A percentile compares a stretch with the other conserved stretches of the same genome.
Evolutionary conservation across 352 stramenopile genomes (phyloP).

Genomic region (Phytophthora meadii): DNA sequence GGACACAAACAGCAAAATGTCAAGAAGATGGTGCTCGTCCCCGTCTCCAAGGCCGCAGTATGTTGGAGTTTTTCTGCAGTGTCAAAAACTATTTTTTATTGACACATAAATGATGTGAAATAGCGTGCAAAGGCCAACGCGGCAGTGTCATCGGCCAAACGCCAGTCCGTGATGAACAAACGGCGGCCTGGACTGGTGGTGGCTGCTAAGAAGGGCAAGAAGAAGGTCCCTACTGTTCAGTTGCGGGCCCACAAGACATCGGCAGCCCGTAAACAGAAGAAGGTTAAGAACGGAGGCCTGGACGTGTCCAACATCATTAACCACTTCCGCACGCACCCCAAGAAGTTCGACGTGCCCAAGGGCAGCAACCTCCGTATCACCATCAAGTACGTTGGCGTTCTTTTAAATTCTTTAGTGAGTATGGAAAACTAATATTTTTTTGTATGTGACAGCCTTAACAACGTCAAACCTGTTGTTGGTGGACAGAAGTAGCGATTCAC

Average conservation of each 20-base stretch:
- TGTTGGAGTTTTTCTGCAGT: slow-evolving; percentile 10
- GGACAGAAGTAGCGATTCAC: slow-evolving; percentile 54
- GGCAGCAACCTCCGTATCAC: slow-evolving; percentile 83
- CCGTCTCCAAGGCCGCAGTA: slow-evolving; percentile 69
- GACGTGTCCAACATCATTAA: slow-evolving; percentile 83
- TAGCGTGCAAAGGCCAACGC: slow-evolving; percentile 54
- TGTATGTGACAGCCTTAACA: slow-evolving; percentile 53
- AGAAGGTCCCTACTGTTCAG: slow-evolving; percentile 40
- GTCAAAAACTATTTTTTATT: background rate
- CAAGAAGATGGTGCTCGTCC: slow-evolving; percentile 78
- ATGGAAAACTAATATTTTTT: slow-evolving; percentile 15
- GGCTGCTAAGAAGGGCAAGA: slow-evolving; percentile 37
- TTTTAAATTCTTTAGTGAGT: background rate
- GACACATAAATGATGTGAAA: background rate
- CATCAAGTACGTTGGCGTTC: slow-evolving; percentile 64
- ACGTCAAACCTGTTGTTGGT: slow-evolving; percentile 75
- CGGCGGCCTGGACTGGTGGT: slow-evolving; percentile 64
- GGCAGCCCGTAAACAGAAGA: slow-evolving; percentile 43
- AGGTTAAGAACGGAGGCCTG: slow-evolving; percentile 37
- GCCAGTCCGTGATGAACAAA: slow-evolving; percentile 78
- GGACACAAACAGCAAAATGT: slow-evolving; percentile 67
- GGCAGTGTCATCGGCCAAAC: slow-evolving; percentile 61
- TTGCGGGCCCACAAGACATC: slow-evolving; percentile 56
- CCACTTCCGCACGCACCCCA: slow-evolving; percentile 79
- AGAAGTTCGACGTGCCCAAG: slow-evolving; percentile 84